Base-by-base conservation (phyloP, 2,329 filamentous ascomycete species). In the Phialophora verrucosa region DNA sequence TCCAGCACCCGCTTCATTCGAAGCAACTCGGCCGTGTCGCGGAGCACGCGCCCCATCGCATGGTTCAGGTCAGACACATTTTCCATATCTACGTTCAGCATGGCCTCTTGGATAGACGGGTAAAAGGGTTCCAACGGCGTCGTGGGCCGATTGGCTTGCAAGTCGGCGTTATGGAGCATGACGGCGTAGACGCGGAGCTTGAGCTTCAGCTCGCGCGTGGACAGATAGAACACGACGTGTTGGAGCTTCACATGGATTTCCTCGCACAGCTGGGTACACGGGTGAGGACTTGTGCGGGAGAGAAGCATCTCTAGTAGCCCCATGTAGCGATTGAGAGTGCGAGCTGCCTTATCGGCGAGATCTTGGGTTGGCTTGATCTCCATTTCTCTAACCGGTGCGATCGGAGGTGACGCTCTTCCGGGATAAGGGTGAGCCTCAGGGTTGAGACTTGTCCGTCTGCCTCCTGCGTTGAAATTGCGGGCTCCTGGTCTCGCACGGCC, bases 231-330 rank as follows among this genome's bases (percentile, higher is more conserved):
- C 17, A 50, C 38, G 1, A 59, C 27, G 47, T 59, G 57, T 20
- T 32, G 25, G 6, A 59, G 57, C 31, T 59, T 59, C 14, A 50
- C 20, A 11, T 59, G 38, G 12, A 50, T 59, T 1, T 50, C 42
- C 31, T 31, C 12, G 38, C n/a, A 49, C 14, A 59, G 57, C 27
- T 3, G 2, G 14, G 49, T 27, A 27, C 12, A 20, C 27, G 17
- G 44, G 14, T 14, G 57, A 12, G 20, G 11, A 11, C 4, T 49
- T 44, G 57, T 59, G 12, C 35, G 23, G 11, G 25, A 49, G 42
- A 17, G 27, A 29, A 59, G 25, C 25, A 11, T 32, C 23, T 23
- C 7, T 11, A 50, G 7, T 17, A 49, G 57, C 17, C 31, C 25
- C 47, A 50, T 31, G 42, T 49, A 59, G 42, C 42, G 42, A n/a